phyloP scores from a whole-genome alignment of 176 grass and related monocot species.

The Lolium multiflorum region DNA sequence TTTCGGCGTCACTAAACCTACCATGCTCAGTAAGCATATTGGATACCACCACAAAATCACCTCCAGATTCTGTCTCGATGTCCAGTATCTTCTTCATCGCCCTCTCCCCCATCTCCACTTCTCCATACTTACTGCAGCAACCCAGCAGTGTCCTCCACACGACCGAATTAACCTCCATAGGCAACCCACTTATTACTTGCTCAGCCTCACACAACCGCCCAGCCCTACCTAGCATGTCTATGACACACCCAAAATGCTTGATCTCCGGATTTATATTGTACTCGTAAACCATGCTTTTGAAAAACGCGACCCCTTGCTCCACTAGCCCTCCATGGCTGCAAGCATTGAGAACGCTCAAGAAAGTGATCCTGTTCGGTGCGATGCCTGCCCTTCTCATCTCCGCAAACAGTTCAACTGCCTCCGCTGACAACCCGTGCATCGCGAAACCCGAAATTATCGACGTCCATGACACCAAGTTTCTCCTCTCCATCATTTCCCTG shows the following conservation, averaged over 20 bases:
- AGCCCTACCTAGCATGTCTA: slow-evolving; percentile 76
- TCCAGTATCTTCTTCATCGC: slow-evolving; percentile 64
- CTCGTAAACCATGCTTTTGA: slow-evolving; percentile 69
- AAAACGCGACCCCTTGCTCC: slow-evolving; percentile 63
- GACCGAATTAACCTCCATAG: slow-evolving; percentile 56
- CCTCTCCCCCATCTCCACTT: slow-evolving; percentile 70
- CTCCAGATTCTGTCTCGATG: slow-evolving; percentile 56
- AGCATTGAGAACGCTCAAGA: slow-evolving; percentile 65
- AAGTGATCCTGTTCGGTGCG: slow-evolving; percentile 62
- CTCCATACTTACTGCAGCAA: slow-evolving; percentile 74
- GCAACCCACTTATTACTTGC: slow-evolving; percentile 63
- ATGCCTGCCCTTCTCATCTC: slow-evolving; percentile 54
- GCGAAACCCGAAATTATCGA: slow-evolving; percentile 65
- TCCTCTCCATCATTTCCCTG: slow-evolving; percentile 45
- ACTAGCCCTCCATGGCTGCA: slow-evolving; percentile 79
- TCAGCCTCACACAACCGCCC: slow-evolving; percentile 63
- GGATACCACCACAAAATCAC: slow-evolving; percentile 66
- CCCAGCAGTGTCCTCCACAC: slow-evolving; percentile 74
- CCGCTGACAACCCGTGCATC: slow-evolving; percentile 54
- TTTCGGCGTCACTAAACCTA: slow-evolving; percentile 69
- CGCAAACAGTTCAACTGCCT: slow-evolving; percentile 54
- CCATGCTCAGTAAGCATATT: slow-evolving; percentile 68
- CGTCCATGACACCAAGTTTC: slow-evolving; percentile 78
- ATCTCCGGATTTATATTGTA: slow-evolving; percentile 60
- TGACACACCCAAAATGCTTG: slow-evolving; percentile 79